phyloP scores from a whole-genome alignment of 2,329 filamentous ascomycete species.

The Xylariaceae sp. region DNA sequence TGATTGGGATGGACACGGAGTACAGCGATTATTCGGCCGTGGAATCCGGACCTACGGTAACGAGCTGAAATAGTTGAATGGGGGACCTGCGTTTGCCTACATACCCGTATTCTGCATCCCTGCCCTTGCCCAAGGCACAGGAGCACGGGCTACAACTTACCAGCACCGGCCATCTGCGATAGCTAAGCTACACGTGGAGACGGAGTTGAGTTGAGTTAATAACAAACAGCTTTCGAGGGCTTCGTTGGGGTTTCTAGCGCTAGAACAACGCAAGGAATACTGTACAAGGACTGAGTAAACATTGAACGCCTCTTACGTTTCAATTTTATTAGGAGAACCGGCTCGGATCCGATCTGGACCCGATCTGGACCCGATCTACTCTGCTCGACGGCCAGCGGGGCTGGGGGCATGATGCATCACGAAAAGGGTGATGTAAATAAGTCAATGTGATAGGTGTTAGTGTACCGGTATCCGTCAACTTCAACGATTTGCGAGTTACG shows the following conservation, averaged over 20 bases:
- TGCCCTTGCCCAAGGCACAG: neutral
- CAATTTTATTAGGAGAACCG: constrained; percentile 11
- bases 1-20: neutral
- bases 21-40: neutral
- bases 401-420: constrained; percentile 1
- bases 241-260: too few relatives aligned
- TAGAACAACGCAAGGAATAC: too few relatives aligned
- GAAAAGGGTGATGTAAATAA: neutral
- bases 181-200: too few relatives aligned
- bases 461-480: neutral
- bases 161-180: neutral
- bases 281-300: too few relatives aligned
- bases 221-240: too few relatives aligned
- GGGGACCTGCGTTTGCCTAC: too few relatives aligned
- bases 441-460: neutral
- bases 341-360: constrained; percentile 5
- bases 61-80: neutral
- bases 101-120: neutral
- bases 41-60: neutral
- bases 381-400: neutral
- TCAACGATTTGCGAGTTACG: neutral
- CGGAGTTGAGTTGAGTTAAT: too few relatives aligned
- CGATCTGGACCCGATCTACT: constrained; percentile 3
- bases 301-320: constrained; percentile 8
- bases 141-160: neutral